phyloP scores from a whole-genome alignment of 1,284 basidiomycete genomes.

The Cutaneotrichosporon sp. region DNA sequence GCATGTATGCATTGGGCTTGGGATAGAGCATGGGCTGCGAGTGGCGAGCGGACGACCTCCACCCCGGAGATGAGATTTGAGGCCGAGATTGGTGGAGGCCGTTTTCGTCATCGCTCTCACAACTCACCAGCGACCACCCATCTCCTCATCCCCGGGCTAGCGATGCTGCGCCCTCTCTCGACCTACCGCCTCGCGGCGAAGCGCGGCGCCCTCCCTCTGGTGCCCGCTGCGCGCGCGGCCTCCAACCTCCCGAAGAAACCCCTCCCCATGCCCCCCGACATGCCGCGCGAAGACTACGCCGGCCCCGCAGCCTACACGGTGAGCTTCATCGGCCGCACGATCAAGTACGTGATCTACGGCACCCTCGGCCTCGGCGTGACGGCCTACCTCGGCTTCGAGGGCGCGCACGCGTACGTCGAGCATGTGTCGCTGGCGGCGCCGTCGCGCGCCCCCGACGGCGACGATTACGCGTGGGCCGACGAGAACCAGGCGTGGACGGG shows the following conservation, averaged over 20 bases:
- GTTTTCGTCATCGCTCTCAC: slow-evolving; percentile 12
- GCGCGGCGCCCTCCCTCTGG: background rate
- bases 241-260: slow-evolving; percentile 14
- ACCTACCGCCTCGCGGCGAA: background rate
- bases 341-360: slow-evolving; percentile 45
- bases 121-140: background rate
- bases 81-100: slow-evolving; percentile 4
- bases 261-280: slow-evolving; percentile 38
- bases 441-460: slow-evolving; percentile 52
- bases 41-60: background rate
- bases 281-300: slow-evolving; percentile 51
- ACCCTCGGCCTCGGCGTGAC: slow-evolving; percentile 50
- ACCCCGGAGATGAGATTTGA: background rate
- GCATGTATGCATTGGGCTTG: slow-evolving; percentile 5
- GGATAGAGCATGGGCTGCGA: background rate
- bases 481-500: slow-evolving; percentile 74
- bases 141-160: background rate
- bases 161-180: slow-evolving; percentile 3
- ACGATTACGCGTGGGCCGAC: slow-evolving; percentile 72
- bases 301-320: slow-evolving; percentile 48
- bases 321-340: slow-evolving; percentile 37
- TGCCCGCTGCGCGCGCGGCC: background rate
- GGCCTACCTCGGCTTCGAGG: slow-evolving; percentile 57
- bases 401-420: slow-evolving; percentile 71
- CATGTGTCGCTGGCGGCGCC: slow-evolving; percentile 59